phyloP scores from a whole-genome alignment of 441 rosid species.

The Populus tomentosa region DNA sequence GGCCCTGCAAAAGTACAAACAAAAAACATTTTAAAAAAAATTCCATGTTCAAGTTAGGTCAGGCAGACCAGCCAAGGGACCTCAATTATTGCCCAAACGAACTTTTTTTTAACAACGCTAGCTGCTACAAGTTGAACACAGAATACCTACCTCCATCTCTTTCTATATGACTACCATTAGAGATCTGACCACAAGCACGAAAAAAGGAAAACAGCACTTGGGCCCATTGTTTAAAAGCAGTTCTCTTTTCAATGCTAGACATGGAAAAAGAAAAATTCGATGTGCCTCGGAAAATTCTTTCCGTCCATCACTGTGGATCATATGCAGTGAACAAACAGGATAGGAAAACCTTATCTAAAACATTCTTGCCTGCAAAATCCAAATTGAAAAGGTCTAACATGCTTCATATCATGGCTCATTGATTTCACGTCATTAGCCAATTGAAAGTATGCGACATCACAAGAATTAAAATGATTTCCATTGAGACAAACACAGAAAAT shows the following conservation, averaged over 20 bases:
- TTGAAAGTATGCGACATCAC: neutral
- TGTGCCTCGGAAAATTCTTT: too few relatives aligned
- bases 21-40: neutral
- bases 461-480: neutral
- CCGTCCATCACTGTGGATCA: too few relatives aligned
- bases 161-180: too few relatives aligned
- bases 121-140: too few relatives aligned
- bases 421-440: neutral
- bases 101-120: neutral
- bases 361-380: neutral
- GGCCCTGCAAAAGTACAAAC: conserved; percentile 40
- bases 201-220: too few relatives aligned
- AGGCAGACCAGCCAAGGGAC: neutral
- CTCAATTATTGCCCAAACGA: neutral
- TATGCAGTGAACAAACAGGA: neutral
- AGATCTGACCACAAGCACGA: too few relatives aligned
- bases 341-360: neutral
- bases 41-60: neutral
- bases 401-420: neutral
- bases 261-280: neutral
- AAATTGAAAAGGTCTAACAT: neutral
- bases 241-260: neutral
- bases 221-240: neutral
- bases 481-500: neutral
- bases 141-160: too few relatives aligned